phyloP scores from a whole-genome alignment of 2,329 filamentous ascomycete genomes.

The Calonectria montana region DNA sequence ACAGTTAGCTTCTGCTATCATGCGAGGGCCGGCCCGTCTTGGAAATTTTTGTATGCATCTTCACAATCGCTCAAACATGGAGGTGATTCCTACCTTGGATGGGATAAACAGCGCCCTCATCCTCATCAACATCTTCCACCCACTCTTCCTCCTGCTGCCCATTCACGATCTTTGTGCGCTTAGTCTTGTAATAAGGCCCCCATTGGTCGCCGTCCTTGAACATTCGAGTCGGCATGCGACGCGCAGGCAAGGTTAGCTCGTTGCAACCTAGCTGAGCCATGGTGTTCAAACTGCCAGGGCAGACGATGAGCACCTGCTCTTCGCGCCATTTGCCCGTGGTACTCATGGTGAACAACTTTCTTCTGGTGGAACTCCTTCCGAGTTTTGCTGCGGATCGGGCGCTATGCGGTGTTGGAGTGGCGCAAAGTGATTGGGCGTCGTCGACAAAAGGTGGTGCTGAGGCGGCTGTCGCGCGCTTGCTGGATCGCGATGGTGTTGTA shows the following conservation, averaged over 20 bases:
- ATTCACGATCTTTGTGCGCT: slow-evolving; percentile 65
- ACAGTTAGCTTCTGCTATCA: slow-evolving; percentile 26
- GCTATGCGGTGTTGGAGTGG: slow-evolving; percentile 6
- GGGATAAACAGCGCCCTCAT: slow-evolving; percentile 91
- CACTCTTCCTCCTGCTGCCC: slow-evolving; percentile 72
- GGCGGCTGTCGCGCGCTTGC: slow-evolving; percentile 15
- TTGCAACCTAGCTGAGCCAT: slow-evolving; percentile 90
- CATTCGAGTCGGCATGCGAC: slow-evolving; percentile 93
- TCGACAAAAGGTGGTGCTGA: not conserved
- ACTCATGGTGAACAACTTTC: slow-evolving; percentile 54
- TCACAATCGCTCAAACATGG: slow-evolving; percentile 15
- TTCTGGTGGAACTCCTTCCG: slow-evolving; percentile 23
- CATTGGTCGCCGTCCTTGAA: slow-evolving; percentile 86
- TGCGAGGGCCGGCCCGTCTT: not conserved
- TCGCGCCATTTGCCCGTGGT: slow-evolving; percentile 71
- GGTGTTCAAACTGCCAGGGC: slow-evolving; percentile 88
- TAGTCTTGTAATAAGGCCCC: slow-evolving; percentile 81
- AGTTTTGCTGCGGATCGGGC: not conserved
- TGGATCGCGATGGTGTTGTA: slow-evolving; percentile 36
- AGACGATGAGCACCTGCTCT: slow-evolving; percentile 77
- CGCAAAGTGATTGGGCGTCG: not conserved
- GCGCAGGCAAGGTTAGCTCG: slow-evolving; percentile 90
- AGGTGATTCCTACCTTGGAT: slow-evolving; percentile 65
- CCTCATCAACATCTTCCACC: slow-evolving; percentile 89
- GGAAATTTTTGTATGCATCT: not conserved